Conservation (phyloP, 1,139 yeast genomes). For the Protomyces inundatus region DNA sequence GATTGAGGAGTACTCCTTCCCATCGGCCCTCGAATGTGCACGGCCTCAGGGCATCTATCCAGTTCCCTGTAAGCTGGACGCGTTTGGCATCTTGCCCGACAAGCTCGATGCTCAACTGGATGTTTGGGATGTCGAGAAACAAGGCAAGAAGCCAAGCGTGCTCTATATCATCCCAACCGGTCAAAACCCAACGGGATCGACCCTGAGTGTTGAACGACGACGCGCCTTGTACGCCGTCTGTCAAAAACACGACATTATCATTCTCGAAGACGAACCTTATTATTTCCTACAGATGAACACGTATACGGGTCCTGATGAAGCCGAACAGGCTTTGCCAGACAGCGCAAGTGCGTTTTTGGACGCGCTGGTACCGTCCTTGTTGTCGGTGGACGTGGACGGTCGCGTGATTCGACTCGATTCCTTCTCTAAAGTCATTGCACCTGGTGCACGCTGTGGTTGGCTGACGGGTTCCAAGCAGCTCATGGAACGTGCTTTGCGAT, state of each 20-base stretch:
- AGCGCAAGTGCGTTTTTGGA: conserved; percentile 54
- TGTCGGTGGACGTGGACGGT: conserved; percentile 77
- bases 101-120: conserved; percentile 58
- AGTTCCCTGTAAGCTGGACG: conserved; percentile 74
- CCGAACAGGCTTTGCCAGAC: conserved; percentile 38
- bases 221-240: conserved; percentile 63
- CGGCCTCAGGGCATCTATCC: conserved; percentile 64
- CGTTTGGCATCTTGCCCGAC: conserved; percentile 72
- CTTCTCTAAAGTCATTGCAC: conserved; percentile 86
- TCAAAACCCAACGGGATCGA: conserved; percentile 91
- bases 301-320: conserved; percentile 39
- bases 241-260: conserved; percentile 69
- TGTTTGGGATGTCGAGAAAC: conserved; percentile 50
- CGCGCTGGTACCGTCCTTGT: conserved; percentile 70
- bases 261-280: conserved; percentile 91
- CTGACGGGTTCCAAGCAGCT: conserved; percentile 65
- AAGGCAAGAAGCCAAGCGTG: conserved; percentile 63
- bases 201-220: conserved; percentile 67
- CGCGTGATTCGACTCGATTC: conserved; percentile 88
- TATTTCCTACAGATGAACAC: conserved; percentile 71
- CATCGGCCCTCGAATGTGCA: conserved; percentile 80
- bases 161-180: conserved; percentile 87
- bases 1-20: conserved; percentile 76
- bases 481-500: conserved; percentile 62
- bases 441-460: conserved; percentile 91